Evolutionary conservation across 768 basidiomycete species (phyloP).

Genomic region (Agaricus blazei): DNA sequence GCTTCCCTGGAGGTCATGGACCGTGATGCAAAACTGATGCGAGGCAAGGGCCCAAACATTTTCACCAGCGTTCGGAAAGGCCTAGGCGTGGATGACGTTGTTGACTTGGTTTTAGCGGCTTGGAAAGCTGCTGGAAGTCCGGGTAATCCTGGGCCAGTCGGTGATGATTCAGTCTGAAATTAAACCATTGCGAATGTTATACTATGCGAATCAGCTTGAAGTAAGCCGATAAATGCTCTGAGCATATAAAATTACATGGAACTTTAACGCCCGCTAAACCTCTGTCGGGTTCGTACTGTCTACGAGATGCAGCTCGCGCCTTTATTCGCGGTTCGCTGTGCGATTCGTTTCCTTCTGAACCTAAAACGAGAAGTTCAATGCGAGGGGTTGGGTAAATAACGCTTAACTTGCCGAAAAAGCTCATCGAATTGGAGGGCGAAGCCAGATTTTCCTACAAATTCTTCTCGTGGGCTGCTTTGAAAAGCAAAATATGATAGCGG

Average conservation of each 20-base stretch:
- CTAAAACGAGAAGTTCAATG: neutral
- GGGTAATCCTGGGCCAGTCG: conserved; percentile 49
- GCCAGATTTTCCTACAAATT: neutral
- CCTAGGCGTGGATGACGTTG: conserved; percentile 77
- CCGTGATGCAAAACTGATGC: conserved; percentile 88
- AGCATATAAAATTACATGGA: too few relatives aligned
- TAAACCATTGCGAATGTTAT: too few relatives aligned
- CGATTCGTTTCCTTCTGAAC: neutral
- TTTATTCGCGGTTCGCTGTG: too few relatives aligned
- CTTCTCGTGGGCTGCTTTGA: neutral
- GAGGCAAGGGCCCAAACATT: conserved; percentile 89
- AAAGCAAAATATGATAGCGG: neutral
- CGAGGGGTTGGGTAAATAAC: neutral
- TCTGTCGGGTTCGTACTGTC: too few relatives aligned
- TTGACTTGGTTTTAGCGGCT: conserved; percentile 78
- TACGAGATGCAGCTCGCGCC: too few relatives aligned
- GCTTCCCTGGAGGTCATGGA: conserved; percentile 95
- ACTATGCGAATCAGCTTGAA: too few relatives aligned
- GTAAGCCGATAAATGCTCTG: too few relatives aligned
- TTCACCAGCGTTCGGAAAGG: conserved; percentile 81
- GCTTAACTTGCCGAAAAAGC: neutral
- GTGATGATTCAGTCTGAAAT: conserved; percentile 22
- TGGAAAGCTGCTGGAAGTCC: conserved; percentile 83
- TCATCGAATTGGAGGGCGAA: neutral
- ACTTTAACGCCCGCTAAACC: too few relatives aligned